A percentile compares a stretch with the other conserved stretches of the same genome.
Evolutionary conservation across 495 filamentous ascomycete genomes (phyloP).

Genomic region (Penicillium manginii): DNA sequence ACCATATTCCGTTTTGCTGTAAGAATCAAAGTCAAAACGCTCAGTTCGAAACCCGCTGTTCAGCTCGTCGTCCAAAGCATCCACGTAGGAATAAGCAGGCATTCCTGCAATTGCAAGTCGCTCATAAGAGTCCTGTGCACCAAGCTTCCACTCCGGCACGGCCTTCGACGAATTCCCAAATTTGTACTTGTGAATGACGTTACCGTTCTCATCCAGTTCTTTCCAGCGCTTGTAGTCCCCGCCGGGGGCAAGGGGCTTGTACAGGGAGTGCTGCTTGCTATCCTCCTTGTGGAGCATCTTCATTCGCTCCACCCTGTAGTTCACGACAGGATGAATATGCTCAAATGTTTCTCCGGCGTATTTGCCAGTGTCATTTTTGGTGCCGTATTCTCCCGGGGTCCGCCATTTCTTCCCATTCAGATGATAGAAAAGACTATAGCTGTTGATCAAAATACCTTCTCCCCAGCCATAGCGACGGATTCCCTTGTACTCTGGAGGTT

Average conservation of each 20-base stretch:
- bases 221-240: constrained; percentile 18
- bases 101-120: constrained; percentile 21
- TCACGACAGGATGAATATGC: constrained; percentile 23
- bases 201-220: constrained; percentile 9
- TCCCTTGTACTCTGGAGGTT: constrained; percentile 5
- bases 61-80: constrained; percentile 22
- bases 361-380: constrained; percentile 8
- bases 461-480: constrained; percentile 26
- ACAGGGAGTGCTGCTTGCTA: constrained; percentile 7
- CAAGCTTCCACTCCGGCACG: constrained; percentile 25
- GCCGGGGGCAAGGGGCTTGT: constrained; percentile 15
- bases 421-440: constrained; percentile 23
- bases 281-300: constrained; percentile 8
- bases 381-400: constrained; percentile 20
- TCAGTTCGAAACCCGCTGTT: constrained; percentile 16
- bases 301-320: constrained; percentile 17
- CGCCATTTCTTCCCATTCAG: constrained; percentile 23
- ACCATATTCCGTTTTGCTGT: neutral
- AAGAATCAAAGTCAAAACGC: constrained; percentile 8
- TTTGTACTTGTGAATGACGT: constrained; percentile 14
- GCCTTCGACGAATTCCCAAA: constrained; percentile 9
- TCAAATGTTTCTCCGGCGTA: constrained; percentile 15
- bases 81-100: constrained; percentile 24
- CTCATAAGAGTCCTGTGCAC: constrained; percentile 27
- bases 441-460: constrained; percentile 20